Evolutionary conservation across 331 rosid species (phyloP).

Genomic region (Spiraea crenata): DNA sequence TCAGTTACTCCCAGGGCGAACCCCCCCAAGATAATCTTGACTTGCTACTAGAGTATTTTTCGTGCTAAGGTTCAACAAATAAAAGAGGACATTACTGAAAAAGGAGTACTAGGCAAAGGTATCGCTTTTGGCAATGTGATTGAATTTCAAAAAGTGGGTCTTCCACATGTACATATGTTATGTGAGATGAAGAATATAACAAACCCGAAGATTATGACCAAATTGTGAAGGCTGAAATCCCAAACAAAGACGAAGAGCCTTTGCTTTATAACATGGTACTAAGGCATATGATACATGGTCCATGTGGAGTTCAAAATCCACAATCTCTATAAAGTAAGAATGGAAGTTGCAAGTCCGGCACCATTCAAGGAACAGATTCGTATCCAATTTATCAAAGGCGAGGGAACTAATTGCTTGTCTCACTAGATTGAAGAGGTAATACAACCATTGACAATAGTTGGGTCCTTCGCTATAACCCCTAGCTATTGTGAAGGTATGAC

Average conservation of each 20-base stretch:
- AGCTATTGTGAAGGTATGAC: too few species aligned
- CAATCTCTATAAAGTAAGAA: too few species aligned
- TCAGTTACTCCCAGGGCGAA: not conserved
- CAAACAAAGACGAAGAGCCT: not conserved
- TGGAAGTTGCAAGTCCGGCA: too few species aligned
- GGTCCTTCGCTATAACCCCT: too few species aligned
- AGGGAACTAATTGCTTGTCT: too few species aligned
- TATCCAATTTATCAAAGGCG: too few species aligned
- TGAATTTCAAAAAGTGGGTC: not conserved
- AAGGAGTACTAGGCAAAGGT: not conserved
- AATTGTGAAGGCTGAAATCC: slow-evolving; percentile 5
- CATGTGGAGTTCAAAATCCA: not conserved
- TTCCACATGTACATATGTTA: slow-evolving; percentile 7
- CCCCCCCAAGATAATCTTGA: not conserved
- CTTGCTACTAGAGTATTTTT: not conserved
- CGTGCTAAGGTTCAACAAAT: not conserved
- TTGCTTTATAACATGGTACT: not conserved
- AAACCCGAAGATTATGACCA: not conserved
- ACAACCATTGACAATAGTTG: too few species aligned
- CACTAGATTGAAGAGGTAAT: too few species aligned
- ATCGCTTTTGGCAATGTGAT: not conserved
- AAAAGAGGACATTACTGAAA: slow-evolving; percentile 1
- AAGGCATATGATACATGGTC: slow-evolving; percentile 3
- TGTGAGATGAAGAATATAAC: not conserved
- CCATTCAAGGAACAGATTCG: too few species aligned